These are phyloP conservation scores for Lentithecium fluviatile DNA, from an alignment of 495 filamentous ascomycete species.

Conservation along the genomic window DNA sequence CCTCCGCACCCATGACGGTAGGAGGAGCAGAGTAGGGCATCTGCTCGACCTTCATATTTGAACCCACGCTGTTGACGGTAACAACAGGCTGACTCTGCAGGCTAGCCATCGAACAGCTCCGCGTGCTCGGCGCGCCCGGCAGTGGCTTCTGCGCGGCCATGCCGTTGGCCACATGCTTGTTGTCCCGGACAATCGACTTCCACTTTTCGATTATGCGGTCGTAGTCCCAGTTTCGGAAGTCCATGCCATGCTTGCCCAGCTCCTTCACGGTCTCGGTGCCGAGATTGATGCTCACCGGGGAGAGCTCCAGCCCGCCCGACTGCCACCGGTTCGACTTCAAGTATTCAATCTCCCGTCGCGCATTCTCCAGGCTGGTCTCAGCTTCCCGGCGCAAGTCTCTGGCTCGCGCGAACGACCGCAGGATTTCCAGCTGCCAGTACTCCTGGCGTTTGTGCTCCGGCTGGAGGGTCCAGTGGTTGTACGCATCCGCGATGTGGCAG, in stretches of 20 bases:
- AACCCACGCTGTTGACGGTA: slow-evolving; percentile 1
- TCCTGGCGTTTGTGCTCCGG: slow-evolving; percentile 57
- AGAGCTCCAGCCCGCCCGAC: slow-evolving; percentile 54
- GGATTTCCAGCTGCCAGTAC: slow-evolving; percentile 75
- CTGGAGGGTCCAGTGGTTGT: slow-evolving; percentile 65
- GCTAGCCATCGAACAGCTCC: slow-evolving; percentile 22
- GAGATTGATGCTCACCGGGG: slow-evolving; percentile 61
- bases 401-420: slow-evolving; percentile 67
- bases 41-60: slow-evolving; percentile 5
- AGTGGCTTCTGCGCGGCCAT: slow-evolving; percentile 38
- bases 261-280: slow-evolving; percentile 44
- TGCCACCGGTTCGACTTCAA: slow-evolving; percentile 64
- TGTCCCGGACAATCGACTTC: slow-evolving; percentile 51
- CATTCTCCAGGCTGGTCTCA: slow-evolving; percentile 59
- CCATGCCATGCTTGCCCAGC: slow-evolving; percentile 27
- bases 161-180: slow-evolving; percentile 27
- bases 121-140: slow-evolving; percentile 4
- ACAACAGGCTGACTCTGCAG: slow-evolving; percentile 12
- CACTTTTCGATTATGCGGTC: slow-evolving; percentile 58
- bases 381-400: slow-evolving; percentile 62
- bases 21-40: slow-evolving; percentile 21
- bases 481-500: slow-evolving; percentile 68
- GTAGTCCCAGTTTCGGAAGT: slow-evolving; percentile 53
- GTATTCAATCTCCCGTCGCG: slow-evolving; percentile 70
- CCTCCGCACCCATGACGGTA: slow-evolving; percentile 21